Evolutionary conservation across 495 filamentous ascomycete species (phyloP).

Genomic region (Xylaria curta): DNA sequence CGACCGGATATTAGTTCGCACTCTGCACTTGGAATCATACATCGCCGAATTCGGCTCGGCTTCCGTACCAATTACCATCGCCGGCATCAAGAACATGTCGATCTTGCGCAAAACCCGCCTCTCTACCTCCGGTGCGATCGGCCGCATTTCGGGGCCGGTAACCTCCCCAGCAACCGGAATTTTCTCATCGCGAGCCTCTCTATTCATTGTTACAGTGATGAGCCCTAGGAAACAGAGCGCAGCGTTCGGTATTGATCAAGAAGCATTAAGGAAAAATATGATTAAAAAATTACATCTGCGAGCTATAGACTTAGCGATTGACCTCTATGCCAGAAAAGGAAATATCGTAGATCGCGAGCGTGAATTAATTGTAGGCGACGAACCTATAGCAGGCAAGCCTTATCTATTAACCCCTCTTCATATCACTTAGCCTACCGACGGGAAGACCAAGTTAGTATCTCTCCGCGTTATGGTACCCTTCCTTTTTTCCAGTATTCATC

Average conservation of each 20-base stretch:
- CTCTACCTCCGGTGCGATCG: constrained; percentile 57
- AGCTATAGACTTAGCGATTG: background rate
- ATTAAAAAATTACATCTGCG: background rate
- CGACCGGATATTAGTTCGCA: constrained; percentile 8
- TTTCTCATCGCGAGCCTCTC: background rate
- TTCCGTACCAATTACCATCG: constrained; percentile 66
- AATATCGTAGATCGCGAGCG: background rate
- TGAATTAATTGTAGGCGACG: background rate
- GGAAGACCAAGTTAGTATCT: background rate
- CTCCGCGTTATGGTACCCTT: background rate
- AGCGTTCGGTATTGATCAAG: background rate
- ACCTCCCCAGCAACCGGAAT: background rate
- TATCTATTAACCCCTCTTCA: background rate
- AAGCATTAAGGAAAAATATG: background rate
- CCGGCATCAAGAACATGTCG: constrained; percentile 71
- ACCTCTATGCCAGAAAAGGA: background rate
- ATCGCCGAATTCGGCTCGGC: background rate
- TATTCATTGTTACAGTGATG: background rate
- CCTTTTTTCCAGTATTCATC: background rate
- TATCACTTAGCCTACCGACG: background rate
- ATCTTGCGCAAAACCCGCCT: constrained; percentile 72
- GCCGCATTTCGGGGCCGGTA: background rate
- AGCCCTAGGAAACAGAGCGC: background rate
- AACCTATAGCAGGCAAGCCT: background rate
- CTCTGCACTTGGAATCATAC: background rate